A percentile compares a stretch with the other conserved stretches of the same genome.
Evolutionary conservation across 108 stramenopile species (phyloP).

Genomic region (Nitzschia sp.): DNA sequence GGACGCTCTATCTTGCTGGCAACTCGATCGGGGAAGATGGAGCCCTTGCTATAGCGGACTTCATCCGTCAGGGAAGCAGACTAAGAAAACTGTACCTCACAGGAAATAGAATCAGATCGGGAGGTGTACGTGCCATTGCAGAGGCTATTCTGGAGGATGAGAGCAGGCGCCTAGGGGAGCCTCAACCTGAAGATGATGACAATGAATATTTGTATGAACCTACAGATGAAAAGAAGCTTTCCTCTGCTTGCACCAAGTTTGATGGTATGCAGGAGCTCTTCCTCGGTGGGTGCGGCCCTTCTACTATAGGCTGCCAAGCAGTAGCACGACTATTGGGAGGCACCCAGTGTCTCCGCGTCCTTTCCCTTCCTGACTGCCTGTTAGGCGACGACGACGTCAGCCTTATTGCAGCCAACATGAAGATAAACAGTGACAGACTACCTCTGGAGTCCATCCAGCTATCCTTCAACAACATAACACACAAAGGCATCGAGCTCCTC

Average conservation of each 20-base stretch:
- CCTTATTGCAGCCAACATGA: constrained; percentile 61
- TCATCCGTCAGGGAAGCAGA: constrained; percentile 53
- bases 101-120: constrained; percentile 68
- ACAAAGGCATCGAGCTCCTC: constrained; percentile 69
- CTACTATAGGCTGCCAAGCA: constrained; percentile 59
- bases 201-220: background rate
- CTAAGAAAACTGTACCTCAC: constrained; percentile 73
- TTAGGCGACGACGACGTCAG: constrained; percentile 65
- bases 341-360: constrained; percentile 41
- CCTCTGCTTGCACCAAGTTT: background rate
- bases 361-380: constrained; percentile 74
- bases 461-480: constrained; percentile 78
- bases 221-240: background rate
- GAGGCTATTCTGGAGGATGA: constrained; percentile 73
- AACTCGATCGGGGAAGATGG: constrained; percentile 70
- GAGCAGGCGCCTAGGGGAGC: constrained; percentile 2
- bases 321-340: constrained; percentile 65
- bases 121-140: constrained; percentile 70
- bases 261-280: constrained; percentile 72
- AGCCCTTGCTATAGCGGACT: constrained; percentile 64
- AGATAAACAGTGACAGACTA: constrained; percentile 53
- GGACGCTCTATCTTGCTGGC: constrained; percentile 76
- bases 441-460: constrained; percentile 73
- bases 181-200: constrained; percentile 11
- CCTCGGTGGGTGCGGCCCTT: constrained; percentile 75